phyloP scores from a whole-genome alignment of 352 stramenopile genomes.

The Phytophthora macrochlamydospora region DNA sequence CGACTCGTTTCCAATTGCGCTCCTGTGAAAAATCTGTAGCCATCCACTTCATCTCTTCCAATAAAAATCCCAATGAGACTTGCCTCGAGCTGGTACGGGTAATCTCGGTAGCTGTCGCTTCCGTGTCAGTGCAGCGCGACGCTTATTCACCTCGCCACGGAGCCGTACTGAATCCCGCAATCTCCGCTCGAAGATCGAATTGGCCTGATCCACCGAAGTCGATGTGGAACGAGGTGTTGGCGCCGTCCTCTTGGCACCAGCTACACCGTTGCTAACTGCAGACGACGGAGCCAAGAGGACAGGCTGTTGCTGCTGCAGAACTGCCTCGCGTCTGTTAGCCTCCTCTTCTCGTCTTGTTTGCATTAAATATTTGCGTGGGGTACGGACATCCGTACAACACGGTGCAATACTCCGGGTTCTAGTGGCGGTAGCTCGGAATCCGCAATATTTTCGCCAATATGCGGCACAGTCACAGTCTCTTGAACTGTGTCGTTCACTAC shows the following conservation, averaged over 20 bases:
- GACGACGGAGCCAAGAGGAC: slow-evolving; percentile 12
- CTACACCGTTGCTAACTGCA: slow-evolving; percentile 21
- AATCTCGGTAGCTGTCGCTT: slow-evolving; percentile 80
- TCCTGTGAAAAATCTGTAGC: slow-evolving; percentile 96
- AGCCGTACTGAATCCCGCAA: slow-evolving; percentile 57
- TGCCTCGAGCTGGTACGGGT: slow-evolving; percentile 48
- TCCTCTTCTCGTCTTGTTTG: slow-evolving; percentile 42
- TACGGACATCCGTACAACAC: slow-evolving; percentile 42
- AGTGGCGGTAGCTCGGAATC: not conserved
- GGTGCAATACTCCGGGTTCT: slow-evolving; percentile 14
- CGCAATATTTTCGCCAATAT: too few species aligned
- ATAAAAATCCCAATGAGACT: slow-evolving; percentile 93
- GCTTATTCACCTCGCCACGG: slow-evolving; percentile 43
- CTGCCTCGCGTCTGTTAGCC: slow-evolving; percentile 20
- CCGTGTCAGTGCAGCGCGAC: slow-evolving; percentile 44
- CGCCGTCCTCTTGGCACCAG: slow-evolving; percentile 9
- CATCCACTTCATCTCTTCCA: slow-evolving; percentile 98
- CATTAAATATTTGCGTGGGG: slow-evolving; percentile 60
- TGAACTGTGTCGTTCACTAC: not conserved
- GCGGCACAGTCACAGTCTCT: not conserved
- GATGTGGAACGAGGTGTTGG: slow-evolving; percentile 11
- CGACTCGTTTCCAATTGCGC: slow-evolving; percentile 94
- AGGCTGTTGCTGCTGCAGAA: slow-evolving; percentile 21
- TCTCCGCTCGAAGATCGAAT: slow-evolving; percentile 56
- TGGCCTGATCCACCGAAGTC: slow-evolving; percentile 26